These are phyloP conservation scores for Apium graveolens DNA, from an alignment of 129 eudicot species.

Conservation along the genomic window DNA sequence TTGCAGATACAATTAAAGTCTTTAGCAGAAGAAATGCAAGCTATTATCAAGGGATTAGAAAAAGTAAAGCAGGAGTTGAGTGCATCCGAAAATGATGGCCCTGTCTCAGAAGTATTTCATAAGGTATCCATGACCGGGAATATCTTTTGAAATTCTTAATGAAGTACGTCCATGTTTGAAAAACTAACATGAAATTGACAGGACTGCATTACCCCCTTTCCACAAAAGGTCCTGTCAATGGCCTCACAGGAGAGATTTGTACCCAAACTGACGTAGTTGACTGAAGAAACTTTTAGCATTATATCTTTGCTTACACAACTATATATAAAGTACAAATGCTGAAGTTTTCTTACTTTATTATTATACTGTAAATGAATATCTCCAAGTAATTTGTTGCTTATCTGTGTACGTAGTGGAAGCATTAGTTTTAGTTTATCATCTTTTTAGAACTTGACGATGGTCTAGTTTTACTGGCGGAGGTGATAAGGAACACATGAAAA, in stretches of 20 bases:
- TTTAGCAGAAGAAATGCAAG: constrained; percentile 99
- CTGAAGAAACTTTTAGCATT: not conserved
- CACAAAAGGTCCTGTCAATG: not conserved
- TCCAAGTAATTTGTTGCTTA: not conserved
- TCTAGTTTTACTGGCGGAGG: not conserved
- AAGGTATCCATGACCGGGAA: constrained; percentile 37
- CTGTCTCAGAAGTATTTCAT: constrained; percentile 79
- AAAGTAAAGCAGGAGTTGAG: constrained; percentile 74
- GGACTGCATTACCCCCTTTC: not conserved
- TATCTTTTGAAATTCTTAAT: not conserved
- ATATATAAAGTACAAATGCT: not conserved
- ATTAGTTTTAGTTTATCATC: not conserved
- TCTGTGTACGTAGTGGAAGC: not conserved
- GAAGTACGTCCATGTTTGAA: not conserved
- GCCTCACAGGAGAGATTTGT: not conserved
- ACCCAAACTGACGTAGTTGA: not conserved
- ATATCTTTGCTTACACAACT: not conserved
- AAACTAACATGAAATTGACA: not conserved
- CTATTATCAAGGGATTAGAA: constrained; percentile 87
- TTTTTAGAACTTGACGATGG: not conserved
- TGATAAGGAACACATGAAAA: not conserved
- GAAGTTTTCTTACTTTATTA: not conserved
- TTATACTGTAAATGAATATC: not conserved
- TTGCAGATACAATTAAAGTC: constrained; percentile 93
- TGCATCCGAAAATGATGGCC: constrained; percentile 94